Evolutionary conservation across 1,284 basidiomycete genomes (phyloP).

Genomic region (Tilletia walkeri): DNA sequence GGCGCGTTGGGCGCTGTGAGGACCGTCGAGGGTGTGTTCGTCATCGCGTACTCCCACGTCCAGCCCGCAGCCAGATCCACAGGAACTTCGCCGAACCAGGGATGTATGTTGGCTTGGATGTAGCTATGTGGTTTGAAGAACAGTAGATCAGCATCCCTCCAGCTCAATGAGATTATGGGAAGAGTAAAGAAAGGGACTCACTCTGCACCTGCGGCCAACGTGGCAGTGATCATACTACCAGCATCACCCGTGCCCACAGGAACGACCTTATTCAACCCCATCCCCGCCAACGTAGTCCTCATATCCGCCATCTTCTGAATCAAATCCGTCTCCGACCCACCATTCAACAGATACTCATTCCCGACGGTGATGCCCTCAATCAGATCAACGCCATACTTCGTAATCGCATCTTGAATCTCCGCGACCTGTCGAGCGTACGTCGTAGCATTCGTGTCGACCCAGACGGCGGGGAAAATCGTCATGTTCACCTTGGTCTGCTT

Average conservation of each 20-base stretch:
- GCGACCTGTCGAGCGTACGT: constrained; percentile 74
- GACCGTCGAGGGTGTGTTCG: constrained; percentile 26
- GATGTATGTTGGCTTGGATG: constrained; percentile 77
- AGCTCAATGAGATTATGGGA: background rate
- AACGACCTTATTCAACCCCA: constrained; percentile 59
- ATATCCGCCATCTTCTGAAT: constrained; percentile 66
- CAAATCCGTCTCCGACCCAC: constrained; percentile 57
- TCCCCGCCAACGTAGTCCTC: constrained; percentile 62
- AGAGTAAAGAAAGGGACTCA: constrained; percentile 57
- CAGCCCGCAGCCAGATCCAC: constrained; percentile 70
- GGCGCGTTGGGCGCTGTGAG: constrained; percentile 66
- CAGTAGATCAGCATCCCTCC: no score
- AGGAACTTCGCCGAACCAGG: constrained; percentile 68
- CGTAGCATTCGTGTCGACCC: constrained; percentile 65
- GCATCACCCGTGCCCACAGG: constrained; percentile 87
- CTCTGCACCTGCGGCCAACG: constrained; percentile 70
- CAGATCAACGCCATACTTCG: constrained; percentile 74
- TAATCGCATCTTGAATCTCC: constrained; percentile 67
- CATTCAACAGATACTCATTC: constrained; percentile 53
- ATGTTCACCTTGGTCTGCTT: constrained; percentile 83
- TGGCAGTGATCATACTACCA: constrained; percentile 68
- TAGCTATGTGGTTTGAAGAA: background rate
- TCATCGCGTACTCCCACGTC: constrained; percentile 67
- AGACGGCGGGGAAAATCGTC: constrained; percentile 81
- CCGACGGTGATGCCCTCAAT: constrained; percentile 72